Evolutionary conservation across 257 asterid species (phyloP).

Genomic region (Verbena officinalis): DNA sequence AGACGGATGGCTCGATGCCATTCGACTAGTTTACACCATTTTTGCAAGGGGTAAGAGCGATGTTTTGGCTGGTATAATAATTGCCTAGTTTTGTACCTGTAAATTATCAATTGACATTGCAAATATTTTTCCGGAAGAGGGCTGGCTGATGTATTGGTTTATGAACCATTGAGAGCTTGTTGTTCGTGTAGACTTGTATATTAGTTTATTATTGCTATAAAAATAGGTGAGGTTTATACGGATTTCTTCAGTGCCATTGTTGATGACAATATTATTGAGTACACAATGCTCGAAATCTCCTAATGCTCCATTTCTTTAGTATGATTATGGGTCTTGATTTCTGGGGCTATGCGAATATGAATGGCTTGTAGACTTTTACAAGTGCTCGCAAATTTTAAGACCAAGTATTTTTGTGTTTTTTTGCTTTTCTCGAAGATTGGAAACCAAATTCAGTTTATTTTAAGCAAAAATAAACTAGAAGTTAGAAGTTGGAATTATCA

Average conservation of each 20-base stretch:
- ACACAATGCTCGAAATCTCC: background rate
- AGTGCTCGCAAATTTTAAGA: too few relatives aligned
- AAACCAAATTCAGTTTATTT: too few relatives aligned
- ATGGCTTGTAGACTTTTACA: too few relatives aligned
- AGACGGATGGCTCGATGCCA: slow-evolving; percentile 99
- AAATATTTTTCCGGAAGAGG: slow-evolving; percentile 24
- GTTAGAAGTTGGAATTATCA: too few relatives aligned
- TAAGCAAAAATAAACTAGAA: too few relatives aligned
- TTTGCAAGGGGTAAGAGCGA: slow-evolving; percentile 92
- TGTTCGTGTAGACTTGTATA: slow-evolving; percentile 43
- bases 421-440: too few relatives aligned
- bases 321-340: too few relatives aligned
- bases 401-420: too few relatives aligned
- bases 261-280: background rate
- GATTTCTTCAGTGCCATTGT: slow-evolving; percentile 22
- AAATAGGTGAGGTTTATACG: slow-evolving; percentile 37
- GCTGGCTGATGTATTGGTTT: slow-evolving; percentile 30
- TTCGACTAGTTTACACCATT: slow-evolving; percentile 90
- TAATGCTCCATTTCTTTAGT: background rate
- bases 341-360: too few relatives aligned
- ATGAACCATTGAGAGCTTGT: slow-evolving; percentile 11
- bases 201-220: slow-evolving; percentile 39
- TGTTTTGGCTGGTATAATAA: slow-evolving; percentile 93
- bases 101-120: slow-evolving; percentile 30
- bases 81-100: slow-evolving; percentile 50